Evolutionary conservation across 192 early-diverging fungal species (phyloP).

Genomic region (Umbelopsis isabellina): DNA sequence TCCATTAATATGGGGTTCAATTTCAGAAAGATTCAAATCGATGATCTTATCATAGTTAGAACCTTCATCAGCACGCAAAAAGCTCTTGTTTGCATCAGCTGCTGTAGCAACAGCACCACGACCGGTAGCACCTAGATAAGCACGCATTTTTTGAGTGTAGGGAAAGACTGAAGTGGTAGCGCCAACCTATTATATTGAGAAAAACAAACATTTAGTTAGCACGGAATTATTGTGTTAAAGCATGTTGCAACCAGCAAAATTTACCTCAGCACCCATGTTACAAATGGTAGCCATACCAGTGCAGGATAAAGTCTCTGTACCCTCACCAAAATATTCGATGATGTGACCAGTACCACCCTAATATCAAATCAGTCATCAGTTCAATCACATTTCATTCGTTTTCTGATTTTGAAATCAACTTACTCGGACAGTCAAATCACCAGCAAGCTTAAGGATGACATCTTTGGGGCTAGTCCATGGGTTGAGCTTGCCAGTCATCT

Average conservation of each 20-base stretch:
- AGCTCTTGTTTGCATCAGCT: constrained; percentile 62
- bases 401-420: constrained; percentile 15
- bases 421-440: constrained; percentile 70
- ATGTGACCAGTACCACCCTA: constrained; percentile 97
- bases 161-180: constrained; percentile 98
- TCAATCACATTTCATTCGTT: not conserved
- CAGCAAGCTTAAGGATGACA: constrained; percentile 75
- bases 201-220: not conserved
- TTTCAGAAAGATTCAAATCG: constrained; percentile 84
- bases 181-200: constrained; percentile 62
- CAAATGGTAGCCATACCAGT: constrained; percentile 99
- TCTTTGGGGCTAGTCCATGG: constrained; percentile 96
- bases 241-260: not conserved
- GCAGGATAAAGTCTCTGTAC: constrained; percentile 88
- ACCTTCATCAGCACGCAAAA: constrained; percentile 72
- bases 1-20: constrained; percentile 98
- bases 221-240: too few species aligned
- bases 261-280: constrained; percentile 97
- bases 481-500: constrained; percentile 83
- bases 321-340: constrained; percentile 97
- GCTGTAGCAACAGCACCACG: constrained; percentile 76
- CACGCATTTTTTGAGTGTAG: constrained; percentile 82
- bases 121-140: constrained; percentile 84
- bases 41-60: constrained; percentile 92
- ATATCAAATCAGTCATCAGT: constrained; percentile 7